phyloP scores from a whole-genome alignment of 805 yeast genomes.

The Ogataea nonfermentans region DNA sequence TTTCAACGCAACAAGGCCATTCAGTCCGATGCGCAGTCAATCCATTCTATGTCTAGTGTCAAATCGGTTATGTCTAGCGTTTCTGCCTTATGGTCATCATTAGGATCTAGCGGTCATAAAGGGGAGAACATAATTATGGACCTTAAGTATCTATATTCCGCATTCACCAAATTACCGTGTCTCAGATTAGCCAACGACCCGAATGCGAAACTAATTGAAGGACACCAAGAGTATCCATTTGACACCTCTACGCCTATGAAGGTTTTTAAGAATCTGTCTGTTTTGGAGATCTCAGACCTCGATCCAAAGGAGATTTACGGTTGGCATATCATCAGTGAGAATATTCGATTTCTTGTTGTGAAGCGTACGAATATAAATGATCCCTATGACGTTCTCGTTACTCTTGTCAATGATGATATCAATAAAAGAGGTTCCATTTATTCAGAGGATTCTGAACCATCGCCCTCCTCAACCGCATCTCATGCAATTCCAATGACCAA shows the following conservation, averaged over 20 bases:
- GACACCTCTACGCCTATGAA: constrained; percentile 66
- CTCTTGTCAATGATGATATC: constrained; percentile 52
- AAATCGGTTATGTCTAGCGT: constrained; percentile 50
- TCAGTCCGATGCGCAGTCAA: constrained; percentile 42
- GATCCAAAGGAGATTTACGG: constrained; percentile 67
- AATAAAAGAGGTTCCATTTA: constrained; percentile 30
- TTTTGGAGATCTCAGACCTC: constrained; percentile 56
- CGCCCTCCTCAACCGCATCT: constrained; percentile 17
- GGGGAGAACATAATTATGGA: constrained; percentile 42
- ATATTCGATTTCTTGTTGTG: constrained; percentile 52
- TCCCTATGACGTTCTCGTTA: constrained; percentile 50
- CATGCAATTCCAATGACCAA: constrained; percentile 23
- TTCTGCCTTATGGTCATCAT: constrained; percentile 40
- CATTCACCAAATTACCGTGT: constrained; percentile 66
- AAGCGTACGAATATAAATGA: constrained; percentile 50
- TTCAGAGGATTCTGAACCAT: constrained; percentile 22
- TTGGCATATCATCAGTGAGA: constrained; percentile 58
- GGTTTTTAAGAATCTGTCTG: constrained; percentile 60
- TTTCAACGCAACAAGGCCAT: constrained; percentile 40
- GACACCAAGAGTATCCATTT: constrained; percentile 69
- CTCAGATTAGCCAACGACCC: constrained; percentile 58
- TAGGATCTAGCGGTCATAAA: constrained; percentile 41
- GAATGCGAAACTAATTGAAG: constrained; percentile 53
- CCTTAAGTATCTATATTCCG: constrained; percentile 54
- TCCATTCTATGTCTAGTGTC: constrained; percentile 58